phyloP scores from a whole-genome alignment of 106 monocot genomes.

The Dioscorea zingiberensis region DNA sequence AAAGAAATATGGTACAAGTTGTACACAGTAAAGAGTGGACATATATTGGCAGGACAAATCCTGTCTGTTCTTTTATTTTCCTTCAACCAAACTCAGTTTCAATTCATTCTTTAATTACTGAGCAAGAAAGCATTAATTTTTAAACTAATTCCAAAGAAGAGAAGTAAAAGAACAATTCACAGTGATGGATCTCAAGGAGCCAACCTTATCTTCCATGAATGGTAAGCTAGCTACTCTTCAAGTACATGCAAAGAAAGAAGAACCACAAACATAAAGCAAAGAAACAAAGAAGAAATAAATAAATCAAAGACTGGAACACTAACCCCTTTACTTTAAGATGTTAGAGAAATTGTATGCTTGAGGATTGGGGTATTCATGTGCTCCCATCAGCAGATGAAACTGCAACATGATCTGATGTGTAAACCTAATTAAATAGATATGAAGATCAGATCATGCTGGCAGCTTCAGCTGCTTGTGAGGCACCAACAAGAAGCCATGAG shows the following conservation, averaged over 20 bases:
- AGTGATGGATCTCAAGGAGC: background rate
- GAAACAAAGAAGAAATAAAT: background rate
- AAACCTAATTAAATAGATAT: background rate
- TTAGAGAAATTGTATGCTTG: background rate
- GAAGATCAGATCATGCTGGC: slow-evolving; percentile 93
- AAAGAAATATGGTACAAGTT: no score
- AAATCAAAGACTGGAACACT: background rate
- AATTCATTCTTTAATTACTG: no score
- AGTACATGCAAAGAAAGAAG: background rate
- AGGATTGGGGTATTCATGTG: slow-evolving; percentile 20
- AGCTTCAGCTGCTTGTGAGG: slow-evolving; percentile 87
- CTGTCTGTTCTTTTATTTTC: no score
- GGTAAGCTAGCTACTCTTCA: background rate
- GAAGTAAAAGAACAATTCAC: background rate
- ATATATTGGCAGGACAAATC: no score
- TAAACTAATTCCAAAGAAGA: background rate
- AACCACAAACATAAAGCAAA: background rate
- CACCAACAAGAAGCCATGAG: slow-evolving; percentile 20
- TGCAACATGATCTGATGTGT: slow-evolving; percentile 46
- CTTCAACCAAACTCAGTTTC: no score
- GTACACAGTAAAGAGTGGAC: no score
- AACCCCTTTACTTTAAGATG: background rate
- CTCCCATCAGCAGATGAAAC: slow-evolving; percentile 62
- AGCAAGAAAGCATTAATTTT: background rate
- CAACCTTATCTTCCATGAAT: no score